Conservation (phyloP, 2,329 filamentous ascomycete species). For the Ascochyta lentis region DNA sequence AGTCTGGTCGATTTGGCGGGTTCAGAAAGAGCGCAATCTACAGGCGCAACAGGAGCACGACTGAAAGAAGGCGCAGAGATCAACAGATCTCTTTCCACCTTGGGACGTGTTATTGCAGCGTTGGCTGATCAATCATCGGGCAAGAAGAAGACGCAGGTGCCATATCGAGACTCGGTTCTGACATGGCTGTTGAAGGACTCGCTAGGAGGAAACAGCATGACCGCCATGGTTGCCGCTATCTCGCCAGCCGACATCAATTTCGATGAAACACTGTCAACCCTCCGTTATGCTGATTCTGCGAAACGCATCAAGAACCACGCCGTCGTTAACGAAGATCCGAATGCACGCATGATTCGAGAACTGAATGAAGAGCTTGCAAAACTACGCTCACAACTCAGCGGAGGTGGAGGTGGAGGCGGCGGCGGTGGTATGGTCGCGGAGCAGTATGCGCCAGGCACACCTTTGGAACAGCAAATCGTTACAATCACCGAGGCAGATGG, state of each 20-base stretch:
- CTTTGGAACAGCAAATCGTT: constrained; percentile 93
- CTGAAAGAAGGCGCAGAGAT: constrained; percentile 98
- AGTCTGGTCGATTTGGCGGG: constrained; percentile 97
- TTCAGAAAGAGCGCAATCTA: constrained; percentile 96
- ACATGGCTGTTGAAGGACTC: constrained; percentile 98
- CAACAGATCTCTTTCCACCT: constrained; percentile 93
- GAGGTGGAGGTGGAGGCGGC: constrained; percentile 46
- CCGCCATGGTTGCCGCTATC: constrained; percentile 98
- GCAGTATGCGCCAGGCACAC: constrained; percentile 89
- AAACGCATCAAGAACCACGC: constrained; percentile 99
- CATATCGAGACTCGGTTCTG: constrained; percentile 94
- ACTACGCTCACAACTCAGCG: constrained; percentile 79
- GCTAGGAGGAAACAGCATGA: constrained; percentile 97
- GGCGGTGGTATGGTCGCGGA: constrained; percentile 64
- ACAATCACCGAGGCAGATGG: constrained; percentile 89
- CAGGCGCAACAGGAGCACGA: constrained; percentile 91
- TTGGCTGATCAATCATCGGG: constrained; percentile 87
- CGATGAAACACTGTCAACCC: constrained; percentile 93
- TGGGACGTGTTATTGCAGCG: constrained; percentile 96
- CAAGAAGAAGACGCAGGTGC: constrained; percentile 83
- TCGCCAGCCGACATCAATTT: constrained; percentile 99
- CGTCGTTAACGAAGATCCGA: constrained; percentile 98
- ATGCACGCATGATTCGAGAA: constrained; percentile 97
- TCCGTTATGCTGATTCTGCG: constrained; percentile 95
- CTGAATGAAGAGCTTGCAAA: constrained; percentile 92